phyloP scores from a whole-genome alignment of 1,284 basidiomycete genomes.

The Puccinia polysora region DNA sequence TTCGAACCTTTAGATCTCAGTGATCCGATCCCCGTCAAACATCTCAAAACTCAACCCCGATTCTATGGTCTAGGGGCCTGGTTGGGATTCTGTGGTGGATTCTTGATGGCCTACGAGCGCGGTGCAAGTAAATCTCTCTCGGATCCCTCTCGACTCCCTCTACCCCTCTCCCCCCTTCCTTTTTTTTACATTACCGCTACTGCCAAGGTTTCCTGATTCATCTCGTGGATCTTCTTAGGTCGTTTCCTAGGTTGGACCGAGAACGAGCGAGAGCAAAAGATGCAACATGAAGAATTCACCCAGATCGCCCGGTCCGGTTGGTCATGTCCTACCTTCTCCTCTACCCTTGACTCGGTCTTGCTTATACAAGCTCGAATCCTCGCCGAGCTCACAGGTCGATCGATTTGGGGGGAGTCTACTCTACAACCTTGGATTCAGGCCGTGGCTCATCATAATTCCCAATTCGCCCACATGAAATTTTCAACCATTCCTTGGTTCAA shows the following conservation, averaged over 20 bases:
- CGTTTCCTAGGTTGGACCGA: conserved; percentile 97
- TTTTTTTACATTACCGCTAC: conserved; percentile 44
- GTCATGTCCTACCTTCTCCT: neutral
- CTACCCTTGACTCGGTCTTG: neutral
- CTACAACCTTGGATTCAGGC: conserved; percentile 83
- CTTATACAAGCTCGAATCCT: conserved; percentile 46
- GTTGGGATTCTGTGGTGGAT: conserved; percentile 76
- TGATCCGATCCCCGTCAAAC: conserved; percentile 52
- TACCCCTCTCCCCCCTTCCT: neutral
- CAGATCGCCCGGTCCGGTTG: conserved; percentile 47
- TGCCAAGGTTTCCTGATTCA: too few relatives aligned
- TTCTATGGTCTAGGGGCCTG: conserved; percentile 57
- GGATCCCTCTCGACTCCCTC: conserved; percentile 20
- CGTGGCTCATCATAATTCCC: conserved; percentile 81
- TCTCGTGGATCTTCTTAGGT: conserved; percentile 62
- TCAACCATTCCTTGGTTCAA: conserved; percentile 26
- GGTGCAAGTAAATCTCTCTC: conserved; percentile 57
- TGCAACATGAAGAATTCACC: conserved; percentile 45
- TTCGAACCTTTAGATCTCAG: conserved; percentile 8
- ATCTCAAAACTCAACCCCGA: conserved; percentile 52
- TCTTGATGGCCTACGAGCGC: conserved; percentile 87
- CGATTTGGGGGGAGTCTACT: conserved; percentile 75
- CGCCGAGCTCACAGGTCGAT: conserved; percentile 69
- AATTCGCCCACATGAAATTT: conserved; percentile 67
- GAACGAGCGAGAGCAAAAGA: conserved; percentile 59